Evolutionary conservation across 1,139 yeast genomes (phyloP).

Genomic region (Pichia sp.): DNA sequence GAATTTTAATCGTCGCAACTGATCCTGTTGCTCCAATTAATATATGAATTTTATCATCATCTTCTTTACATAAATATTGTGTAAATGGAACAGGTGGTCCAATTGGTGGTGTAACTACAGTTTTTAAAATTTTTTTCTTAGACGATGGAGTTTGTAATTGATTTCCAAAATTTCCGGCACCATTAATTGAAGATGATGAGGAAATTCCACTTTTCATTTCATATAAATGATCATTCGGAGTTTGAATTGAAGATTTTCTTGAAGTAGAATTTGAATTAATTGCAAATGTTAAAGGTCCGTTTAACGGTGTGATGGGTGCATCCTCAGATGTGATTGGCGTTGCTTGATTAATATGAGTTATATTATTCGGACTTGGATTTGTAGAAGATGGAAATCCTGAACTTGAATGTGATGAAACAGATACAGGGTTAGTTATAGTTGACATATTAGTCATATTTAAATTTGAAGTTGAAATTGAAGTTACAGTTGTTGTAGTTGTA

Average conservation of each 20-base stretch:
- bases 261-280: too few relatives aligned
- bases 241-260: slow-evolving; percentile 6
- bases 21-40: slow-evolving; percentile 92
- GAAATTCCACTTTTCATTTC: slow-evolving; percentile 10
- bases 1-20: slow-evolving; percentile 92
- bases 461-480: slow-evolving; percentile 8
- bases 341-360: not conserved
- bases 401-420: too few relatives aligned
- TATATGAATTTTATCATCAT: slow-evolving; percentile 79
- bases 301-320: slow-evolving; percentile 2
- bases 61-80: slow-evolving; percentile 61
- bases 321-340: too few relatives aligned
- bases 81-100: slow-evolving; percentile 74
- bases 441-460: too few relatives aligned
- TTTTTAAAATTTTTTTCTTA: slow-evolving; percentile 29
- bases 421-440: too few relatives aligned
- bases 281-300: too few relatives aligned
- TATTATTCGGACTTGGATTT: not conserved
- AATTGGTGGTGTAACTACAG: slow-evolving; percentile 43
- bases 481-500: slow-evolving; percentile 4
- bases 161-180: too few relatives aligned
- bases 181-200: slow-evolving; percentile 9
- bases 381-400: not conserved
- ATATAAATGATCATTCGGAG: not conserved
- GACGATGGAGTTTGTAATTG: slow-evolving; percentile 1